A percentile compares a stretch with the other conserved stretches of the same genome.
phyloP scores from a whole-genome alignment of 1,139 yeast species.

The Eremothecium cymbalariae region DNA sequence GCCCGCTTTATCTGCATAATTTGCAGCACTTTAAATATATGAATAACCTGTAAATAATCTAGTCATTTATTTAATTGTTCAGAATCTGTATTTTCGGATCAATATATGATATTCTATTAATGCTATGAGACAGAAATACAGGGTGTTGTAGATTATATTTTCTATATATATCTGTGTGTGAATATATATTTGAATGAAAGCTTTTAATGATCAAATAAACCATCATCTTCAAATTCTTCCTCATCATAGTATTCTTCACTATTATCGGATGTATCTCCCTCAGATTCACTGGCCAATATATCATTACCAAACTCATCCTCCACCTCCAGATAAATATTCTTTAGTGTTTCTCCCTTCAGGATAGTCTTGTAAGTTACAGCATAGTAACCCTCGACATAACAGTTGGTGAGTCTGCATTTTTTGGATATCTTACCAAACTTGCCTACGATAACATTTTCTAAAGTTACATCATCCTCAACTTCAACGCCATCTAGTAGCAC shows the following conservation, averaged over 20 bases:
- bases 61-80: too few relatives aligned
- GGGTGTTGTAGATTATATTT: too few relatives aligned
- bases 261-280: slow-evolving; percentile 30
- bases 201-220: slow-evolving; percentile 41
- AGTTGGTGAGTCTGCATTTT: slow-evolving; percentile 58
- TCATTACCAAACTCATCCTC: slow-evolving; percentile 35
- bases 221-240: slow-evolving; percentile 32
- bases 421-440: slow-evolving; percentile 50
- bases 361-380: slow-evolving; percentile 53
- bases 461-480: slow-evolving; percentile 64
- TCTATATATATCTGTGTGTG: too few relatives aligned
- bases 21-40: too few relatives aligned
- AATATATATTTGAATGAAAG: too few relatives aligned
- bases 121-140: too few relatives aligned
- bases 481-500: slow-evolving; percentile 63
- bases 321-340: slow-evolving; percentile 49
- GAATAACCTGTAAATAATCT: too few relatives aligned
- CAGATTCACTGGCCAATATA: slow-evolving; percentile 19
- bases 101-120: too few relatives aligned
- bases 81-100: too few relatives aligned
- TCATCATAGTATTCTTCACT: slow-evolving; percentile 44
- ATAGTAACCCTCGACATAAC: slow-evolving; percentile 78
- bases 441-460: slow-evolving; percentile 90
- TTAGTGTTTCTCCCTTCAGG: slow-evolving; percentile 76
- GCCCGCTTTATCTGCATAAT: too few relatives aligned